Evolutionary conservation across 345 rosid genomes (phyloP).

Genomic region (Atalantia buxifolia): DNA sequence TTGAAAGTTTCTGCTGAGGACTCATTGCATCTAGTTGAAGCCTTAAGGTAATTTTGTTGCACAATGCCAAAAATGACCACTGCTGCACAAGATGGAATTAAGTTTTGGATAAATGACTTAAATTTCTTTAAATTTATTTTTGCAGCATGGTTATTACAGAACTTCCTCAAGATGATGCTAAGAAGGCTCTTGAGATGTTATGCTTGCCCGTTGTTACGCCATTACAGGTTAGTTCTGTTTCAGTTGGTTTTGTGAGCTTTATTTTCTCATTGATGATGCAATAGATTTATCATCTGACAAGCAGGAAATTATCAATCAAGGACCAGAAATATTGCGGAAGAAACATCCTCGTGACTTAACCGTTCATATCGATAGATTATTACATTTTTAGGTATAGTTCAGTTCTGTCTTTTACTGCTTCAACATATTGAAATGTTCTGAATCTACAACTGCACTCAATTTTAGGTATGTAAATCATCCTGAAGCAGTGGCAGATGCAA

Average conservation of each 20-base stretch:
- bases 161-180: conserved; percentile 85
- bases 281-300: conserved; percentile 15
- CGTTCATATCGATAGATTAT: conserved; percentile 91
- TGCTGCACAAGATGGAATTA: conserved; percentile 12
- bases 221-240: conserved; percentile 61
- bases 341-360: conserved; percentile 90
- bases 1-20: conserved; percentile 91
- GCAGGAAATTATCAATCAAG: conserved; percentile 74
- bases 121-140: conserved; percentile 24
- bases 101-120: conserved; percentile 10
- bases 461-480: conserved; percentile 91
- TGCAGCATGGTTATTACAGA: conserved; percentile 94
- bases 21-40: conserved; percentile 89
- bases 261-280: conserved; percentile 15
- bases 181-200: conserved; percentile 75
- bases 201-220: conserved; percentile 84
- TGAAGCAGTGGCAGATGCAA: conserved; percentile 93
- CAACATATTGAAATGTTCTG: conserved; percentile 13
- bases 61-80: conserved; percentile 4
- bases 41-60: conserved; percentile 60
- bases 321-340: conserved; percentile 76
- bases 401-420: background rate
- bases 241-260: background rate
- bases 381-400: conserved; percentile 81
- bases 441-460: conserved; percentile 22